Conservation (phyloP, 768 basidiomycete genomes). For the Lentinula boryana region DNA sequence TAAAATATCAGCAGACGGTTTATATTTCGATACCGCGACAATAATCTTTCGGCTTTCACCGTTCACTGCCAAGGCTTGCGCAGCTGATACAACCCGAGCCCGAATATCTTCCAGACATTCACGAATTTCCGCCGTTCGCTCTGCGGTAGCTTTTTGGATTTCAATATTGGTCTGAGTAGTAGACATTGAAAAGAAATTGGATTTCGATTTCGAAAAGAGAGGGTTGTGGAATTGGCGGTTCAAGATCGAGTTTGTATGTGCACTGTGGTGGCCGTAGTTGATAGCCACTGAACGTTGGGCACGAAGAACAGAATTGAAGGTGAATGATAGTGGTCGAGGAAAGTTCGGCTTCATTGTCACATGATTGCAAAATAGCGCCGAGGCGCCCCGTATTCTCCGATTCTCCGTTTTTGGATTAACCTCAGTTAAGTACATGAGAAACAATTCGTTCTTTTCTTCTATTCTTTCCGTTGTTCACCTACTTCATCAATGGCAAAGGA, state of each 20-base stretch:
- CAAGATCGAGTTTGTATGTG: background rate
- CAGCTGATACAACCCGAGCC: conserved; percentile 34
- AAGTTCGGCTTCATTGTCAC: too few relatives aligned
- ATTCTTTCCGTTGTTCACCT: too few relatives aligned
- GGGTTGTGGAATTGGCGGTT: background rate
- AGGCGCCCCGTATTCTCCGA: too few relatives aligned
- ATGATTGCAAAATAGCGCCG: too few relatives aligned
- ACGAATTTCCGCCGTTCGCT: conserved; percentile 46
- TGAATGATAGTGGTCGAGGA: too few relatives aligned
- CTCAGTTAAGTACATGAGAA: too few relatives aligned
- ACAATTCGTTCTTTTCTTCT: too few relatives aligned
- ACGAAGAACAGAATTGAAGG: too few relatives aligned
- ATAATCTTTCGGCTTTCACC: conserved; percentile 37
- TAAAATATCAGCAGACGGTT: conserved; percentile 81
- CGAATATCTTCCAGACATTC: conserved; percentile 49
- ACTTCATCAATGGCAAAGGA: too few relatives aligned
- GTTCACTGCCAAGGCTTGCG: conserved; percentile 17
- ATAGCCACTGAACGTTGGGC: too few relatives aligned
- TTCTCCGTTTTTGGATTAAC: too few relatives aligned
- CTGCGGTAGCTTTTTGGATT: conserved; percentile 18
- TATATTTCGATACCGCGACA: conserved; percentile 91
- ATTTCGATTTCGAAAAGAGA: background rate
- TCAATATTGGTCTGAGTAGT: background rate
- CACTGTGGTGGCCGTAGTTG: too few relatives aligned
- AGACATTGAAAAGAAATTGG: background rate